Evolutionary conservation across 2,329 filamentous ascomycete genomes (phyloP).

Genomic region (Penicillium sp.): DNA sequence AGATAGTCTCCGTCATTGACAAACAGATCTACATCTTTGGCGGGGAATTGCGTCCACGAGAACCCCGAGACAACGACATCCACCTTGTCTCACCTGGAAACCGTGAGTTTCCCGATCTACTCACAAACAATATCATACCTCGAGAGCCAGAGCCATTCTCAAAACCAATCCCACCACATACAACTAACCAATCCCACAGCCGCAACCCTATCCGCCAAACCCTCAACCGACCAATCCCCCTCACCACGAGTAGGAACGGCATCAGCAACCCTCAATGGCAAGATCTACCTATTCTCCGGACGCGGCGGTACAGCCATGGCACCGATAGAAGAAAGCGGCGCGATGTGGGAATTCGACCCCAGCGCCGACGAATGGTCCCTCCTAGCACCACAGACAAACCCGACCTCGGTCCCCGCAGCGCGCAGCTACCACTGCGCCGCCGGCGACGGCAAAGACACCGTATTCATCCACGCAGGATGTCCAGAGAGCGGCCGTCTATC

Average conservation of each 20-base stretch:
- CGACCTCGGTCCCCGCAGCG: conserved; percentile 54
- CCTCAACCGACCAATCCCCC: conserved; percentile 47
- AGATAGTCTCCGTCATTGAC: conserved; percentile 62
- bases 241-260: conserved; percentile 70
- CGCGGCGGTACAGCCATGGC: conserved; percentile 66
- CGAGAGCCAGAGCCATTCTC: background rate
- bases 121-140: background rate
- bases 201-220: background rate
- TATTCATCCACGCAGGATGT: conserved; percentile 76
- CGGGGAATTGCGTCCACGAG: conserved; percentile 64
- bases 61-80: conserved; percentile 70
- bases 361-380: conserved; percentile 61
- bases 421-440: conserved; percentile 69
- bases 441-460: conserved; percentile 61
- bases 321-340: conserved; percentile 69
- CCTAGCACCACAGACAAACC: conserved; percentile 55
- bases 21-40: conserved; percentile 70
- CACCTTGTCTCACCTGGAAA: conserved; percentile 58
- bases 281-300: conserved; percentile 79
- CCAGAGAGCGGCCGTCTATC: conserved; percentile 60
- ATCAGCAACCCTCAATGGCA: conserved; percentile 63
- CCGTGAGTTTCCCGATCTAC: conserved; percentile 6
- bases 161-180: too few relatives aligned
- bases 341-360: conserved; percentile 74
- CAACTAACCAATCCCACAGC: background rate